Evolutionary conservation across 352 stramenopile genomes (phyloP), one percentile per base, ranked within the genome.

Genomic region (Pythium dissotocum): DNA sequence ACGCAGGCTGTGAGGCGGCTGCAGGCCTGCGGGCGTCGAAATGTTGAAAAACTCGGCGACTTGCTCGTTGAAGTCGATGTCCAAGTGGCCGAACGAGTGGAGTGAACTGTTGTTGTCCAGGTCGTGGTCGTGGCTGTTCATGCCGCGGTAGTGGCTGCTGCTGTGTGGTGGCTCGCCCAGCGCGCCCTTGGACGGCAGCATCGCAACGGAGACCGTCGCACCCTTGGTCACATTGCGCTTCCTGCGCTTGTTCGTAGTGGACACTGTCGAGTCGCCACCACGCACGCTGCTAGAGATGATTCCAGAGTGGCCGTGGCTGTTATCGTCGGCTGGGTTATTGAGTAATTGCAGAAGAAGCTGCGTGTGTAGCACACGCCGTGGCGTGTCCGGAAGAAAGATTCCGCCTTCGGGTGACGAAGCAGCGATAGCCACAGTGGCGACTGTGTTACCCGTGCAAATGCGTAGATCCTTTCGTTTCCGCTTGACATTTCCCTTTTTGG

Each of bases 1-100:
- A 21, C 85, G 82, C 28, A 92, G 70, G 63, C 82, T 93, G 62
- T 91, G 84, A 6, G 85, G 79, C 5, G 82, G 66, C 57, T 93
- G 83, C 10, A 89, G 49, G 4, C 83, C 80, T 28, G 76, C 75
- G 6, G 84, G 84, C 21, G 85, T 93, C 4, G 87, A 75, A 54
- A 92, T 78, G 65, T 79, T 91, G 64, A 95, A 93, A 52, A 95
- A 87, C 70, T 94, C 87, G 26, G 87, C 81, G 13, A 94, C 85
- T 84, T 94, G 87, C 80, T 92, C 87, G 61, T 92, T 93, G 60
- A 95, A 93, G 67, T 95, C 87, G 60, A 95, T 90, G 52, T 95
- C 87, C n/a, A 93, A 75, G 57, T 93, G 81, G 56, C 92, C 87
- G 44, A 95, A 92, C 16, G 82, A 75, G 56, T 94, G 83, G 65